phyloP scores from a whole-genome alignment of 2,329 filamentous ascomycete genomes.

The Thelonectria blattea region DNA sequence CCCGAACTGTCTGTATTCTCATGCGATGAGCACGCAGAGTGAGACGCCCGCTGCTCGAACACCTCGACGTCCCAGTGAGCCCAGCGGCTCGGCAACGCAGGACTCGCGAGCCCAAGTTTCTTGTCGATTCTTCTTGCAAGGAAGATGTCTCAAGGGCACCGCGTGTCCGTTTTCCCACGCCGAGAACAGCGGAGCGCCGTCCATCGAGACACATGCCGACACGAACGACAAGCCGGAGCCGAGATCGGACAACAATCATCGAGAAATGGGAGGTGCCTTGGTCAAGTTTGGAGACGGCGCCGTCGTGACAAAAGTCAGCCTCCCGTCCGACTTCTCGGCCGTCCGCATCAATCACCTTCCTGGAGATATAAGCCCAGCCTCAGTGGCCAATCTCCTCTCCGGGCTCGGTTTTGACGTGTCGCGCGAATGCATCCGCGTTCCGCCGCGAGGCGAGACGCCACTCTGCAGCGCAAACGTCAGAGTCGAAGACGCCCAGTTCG shows the following conservation, averaged over 20 bases:
- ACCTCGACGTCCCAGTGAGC: not conserved
- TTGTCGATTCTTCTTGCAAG: not conserved
- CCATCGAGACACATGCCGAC: not conserved
- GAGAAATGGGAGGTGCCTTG: conserved; percentile 36
- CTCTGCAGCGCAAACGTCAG: conserved; percentile 8
- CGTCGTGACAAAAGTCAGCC: conserved; percentile 34
- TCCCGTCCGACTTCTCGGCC: conserved; percentile 46
- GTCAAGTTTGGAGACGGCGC: conserved; percentile 44
- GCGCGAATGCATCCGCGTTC: not conserved
- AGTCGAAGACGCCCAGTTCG: conserved; percentile 19
- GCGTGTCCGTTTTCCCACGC: not conserved
- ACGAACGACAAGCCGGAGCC: not conserved
- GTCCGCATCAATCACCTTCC: conserved; percentile 43
- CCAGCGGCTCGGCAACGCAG: not conserved
- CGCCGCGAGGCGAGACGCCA: not conserved
- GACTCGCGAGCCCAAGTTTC: not conserved
- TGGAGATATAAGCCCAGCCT: conserved; percentile 13
- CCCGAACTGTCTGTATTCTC: not conserved
- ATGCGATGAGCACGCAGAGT: not conserved
- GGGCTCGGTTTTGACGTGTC: not conserved
- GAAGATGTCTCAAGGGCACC: not conserved
- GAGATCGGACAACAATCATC: conserved; percentile 4
- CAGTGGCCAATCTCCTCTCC: conserved; percentile 31
- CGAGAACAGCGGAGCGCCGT: not conserved
- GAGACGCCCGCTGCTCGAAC: not conserved